Percentiles rank a stretch among this genome's conserved stretches.
These are phyloP conservation scores for Thelonectria blattea DNA, from an alignment of 2,329 filamentous ascomycete species.

Conservation along the genomic window DNA sequence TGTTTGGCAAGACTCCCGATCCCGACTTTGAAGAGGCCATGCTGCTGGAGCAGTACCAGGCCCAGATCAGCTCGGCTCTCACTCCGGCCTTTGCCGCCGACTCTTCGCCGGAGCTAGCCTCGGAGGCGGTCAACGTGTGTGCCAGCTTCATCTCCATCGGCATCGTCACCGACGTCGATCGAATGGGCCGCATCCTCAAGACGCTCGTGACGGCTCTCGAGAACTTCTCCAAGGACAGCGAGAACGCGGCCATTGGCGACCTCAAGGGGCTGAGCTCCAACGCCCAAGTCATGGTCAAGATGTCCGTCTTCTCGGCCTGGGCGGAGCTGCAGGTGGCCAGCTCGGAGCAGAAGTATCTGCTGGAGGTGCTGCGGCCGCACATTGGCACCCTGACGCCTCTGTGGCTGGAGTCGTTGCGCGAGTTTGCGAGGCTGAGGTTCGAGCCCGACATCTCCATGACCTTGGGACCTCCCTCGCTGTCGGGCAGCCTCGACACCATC, in stretches of 20 bases:
- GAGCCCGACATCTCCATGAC: conserved; percentile 97
- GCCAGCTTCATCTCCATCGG: conserved; percentile 97
- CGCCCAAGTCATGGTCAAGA: conserved; percentile 97
- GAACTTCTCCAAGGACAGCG: conserved; percentile 83
- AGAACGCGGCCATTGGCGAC: conserved; percentile 89
- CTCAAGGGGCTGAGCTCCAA: conserved; percentile 92
- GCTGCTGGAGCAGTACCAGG: conserved; percentile 96
- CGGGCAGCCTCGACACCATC: conserved; percentile 87
- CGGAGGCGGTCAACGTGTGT: conserved; percentile 95
- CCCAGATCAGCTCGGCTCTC: conserved; percentile 94
- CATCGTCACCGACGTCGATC: conserved; percentile 94
- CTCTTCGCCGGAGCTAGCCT: conserved; percentile 93
- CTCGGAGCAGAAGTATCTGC: conserved; percentile 86
- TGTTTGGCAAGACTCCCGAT: conserved; percentile 94
- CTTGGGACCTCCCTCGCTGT: conserved; percentile 78
- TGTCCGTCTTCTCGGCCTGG: conserved; percentile 97
- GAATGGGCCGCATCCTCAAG: conserved; percentile 98
- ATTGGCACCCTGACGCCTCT: conserved; percentile 88
- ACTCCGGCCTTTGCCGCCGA: conserved; percentile 96
- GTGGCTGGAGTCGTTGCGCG: conserved; percentile 90
- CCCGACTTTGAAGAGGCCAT: conserved; percentile 98
- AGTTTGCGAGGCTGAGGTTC: conserved; percentile 91
- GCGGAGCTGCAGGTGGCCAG: conserved; percentile 96
- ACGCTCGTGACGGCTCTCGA: conserved; percentile 89
- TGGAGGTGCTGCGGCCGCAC: conserved; percentile 87